Percentiles rank a stretch among this genome's conserved stretches.
Conservation (phyloP, 108 stramenopile genomes). For the Cylindrotheca closterium region DNA sequence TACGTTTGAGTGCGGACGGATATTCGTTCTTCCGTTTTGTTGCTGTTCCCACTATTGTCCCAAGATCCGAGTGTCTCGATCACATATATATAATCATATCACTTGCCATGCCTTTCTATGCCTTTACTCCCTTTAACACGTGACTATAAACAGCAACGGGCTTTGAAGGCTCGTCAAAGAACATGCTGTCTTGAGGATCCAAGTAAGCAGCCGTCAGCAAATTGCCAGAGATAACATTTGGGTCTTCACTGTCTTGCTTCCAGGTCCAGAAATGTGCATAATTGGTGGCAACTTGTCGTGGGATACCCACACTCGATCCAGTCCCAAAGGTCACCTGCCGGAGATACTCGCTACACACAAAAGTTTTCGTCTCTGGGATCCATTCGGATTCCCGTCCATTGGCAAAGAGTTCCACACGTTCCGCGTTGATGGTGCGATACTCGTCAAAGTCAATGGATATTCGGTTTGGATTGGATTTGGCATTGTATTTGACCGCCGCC, state of each 20-base stretch:
- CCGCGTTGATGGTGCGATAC: conserved; percentile 74
- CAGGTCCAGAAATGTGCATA: conserved; percentile 85
- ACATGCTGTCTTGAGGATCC: conserved; percentile 80
- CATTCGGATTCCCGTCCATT: conserved; percentile 77
- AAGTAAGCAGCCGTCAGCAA: conserved; percentile 73
- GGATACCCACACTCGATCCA: conserved; percentile 68
- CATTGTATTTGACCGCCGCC: conserved; percentile 57
- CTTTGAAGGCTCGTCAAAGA: conserved; percentile 78
- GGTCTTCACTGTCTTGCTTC: conserved; percentile 14
- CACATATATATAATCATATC: too few species aligned
- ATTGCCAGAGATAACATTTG: conserved; percentile 50
- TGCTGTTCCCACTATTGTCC: too few species aligned
- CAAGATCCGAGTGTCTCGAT: too few species aligned
- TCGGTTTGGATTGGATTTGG: conserved; percentile 65
- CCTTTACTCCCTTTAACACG: conserved; percentile 39
- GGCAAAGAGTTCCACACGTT: conserved; percentile 84
- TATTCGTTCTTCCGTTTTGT: too few species aligned
- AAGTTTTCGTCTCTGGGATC: conserved; percentile 28
- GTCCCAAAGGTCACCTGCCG: conserved; percentile 82
- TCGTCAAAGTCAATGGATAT: conserved; percentile 77
- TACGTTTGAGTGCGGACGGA: too few species aligned
- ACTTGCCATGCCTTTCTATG: too few species aligned
- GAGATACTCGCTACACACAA: conserved; percentile 74
- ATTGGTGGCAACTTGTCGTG: conserved; percentile 71
- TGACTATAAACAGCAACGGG: conserved; percentile 81